Evolutionary conservation across 345 rosid genomes (phyloP).

Genomic region (Moringa oleifera): DNA sequence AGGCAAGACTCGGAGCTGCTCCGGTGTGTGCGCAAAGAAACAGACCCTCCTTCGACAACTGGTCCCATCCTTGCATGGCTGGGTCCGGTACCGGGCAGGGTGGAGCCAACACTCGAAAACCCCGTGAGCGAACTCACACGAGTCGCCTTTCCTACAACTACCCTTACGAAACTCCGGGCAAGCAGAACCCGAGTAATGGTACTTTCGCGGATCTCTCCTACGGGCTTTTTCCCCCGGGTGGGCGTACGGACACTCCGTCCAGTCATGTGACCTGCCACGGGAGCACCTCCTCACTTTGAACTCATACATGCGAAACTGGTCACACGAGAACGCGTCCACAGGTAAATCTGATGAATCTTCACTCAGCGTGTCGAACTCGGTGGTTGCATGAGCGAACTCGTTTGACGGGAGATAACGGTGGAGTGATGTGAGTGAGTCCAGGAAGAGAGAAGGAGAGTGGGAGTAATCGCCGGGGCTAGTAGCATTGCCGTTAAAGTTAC

Average conservation of each 20-base stretch:
- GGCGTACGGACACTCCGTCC: conserved; percentile 74
- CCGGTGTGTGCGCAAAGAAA: conserved; percentile 81
- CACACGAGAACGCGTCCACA: conserved; percentile 52
- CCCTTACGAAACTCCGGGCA: conserved; percentile 72
- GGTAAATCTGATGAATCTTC: conserved; percentile 34
- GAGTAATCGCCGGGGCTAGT: too few species aligned
- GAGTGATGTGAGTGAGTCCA: conserved; percentile 49
- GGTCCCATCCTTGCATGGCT: conserved; percentile 76
- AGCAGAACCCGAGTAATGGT: conserved; percentile 47
- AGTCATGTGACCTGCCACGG: conserved; percentile 62
- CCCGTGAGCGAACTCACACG: conserved; percentile 57
- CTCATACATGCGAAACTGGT: conserved; percentile 61
- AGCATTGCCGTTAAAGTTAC: conserved; percentile 24
- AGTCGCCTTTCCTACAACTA: conserved; percentile 46
- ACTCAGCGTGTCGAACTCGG: conserved; percentile 31
- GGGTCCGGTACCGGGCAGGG: conserved; percentile 76
- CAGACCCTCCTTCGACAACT: conserved; percentile 66
- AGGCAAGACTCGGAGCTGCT: conserved; percentile 56
- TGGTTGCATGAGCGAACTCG: conserved; percentile 21
- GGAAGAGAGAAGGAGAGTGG: too few species aligned
- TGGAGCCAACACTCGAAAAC: too few species aligned
- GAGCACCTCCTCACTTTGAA: conserved; percentile 57
- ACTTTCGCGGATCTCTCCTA: conserved; percentile 55
- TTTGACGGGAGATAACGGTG: conserved; percentile 69
- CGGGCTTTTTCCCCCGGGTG: conserved; percentile 72